A percentile compares a stretch with the other conserved stretches of the same genome.
These are phyloP conservation scores for Sporisorium reilianum DNA, from an alignment of 1,284 basidiomycete species.

Conservation along the genomic window DNA sequence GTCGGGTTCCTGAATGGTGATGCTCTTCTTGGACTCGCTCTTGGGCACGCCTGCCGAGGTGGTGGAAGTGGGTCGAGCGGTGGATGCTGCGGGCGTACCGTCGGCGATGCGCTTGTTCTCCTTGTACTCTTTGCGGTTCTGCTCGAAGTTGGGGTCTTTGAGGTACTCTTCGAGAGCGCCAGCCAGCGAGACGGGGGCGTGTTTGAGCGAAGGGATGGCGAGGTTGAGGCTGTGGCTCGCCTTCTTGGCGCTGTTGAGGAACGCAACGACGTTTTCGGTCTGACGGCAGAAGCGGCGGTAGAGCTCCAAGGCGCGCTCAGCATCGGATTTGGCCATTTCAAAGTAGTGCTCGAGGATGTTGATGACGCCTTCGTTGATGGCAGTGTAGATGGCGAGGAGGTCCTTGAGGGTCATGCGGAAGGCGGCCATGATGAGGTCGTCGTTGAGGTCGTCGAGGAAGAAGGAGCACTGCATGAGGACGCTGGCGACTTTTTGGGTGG, in stretches of 20 bases:
- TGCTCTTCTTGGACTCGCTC: constrained; percentile 51
- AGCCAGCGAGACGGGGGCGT: constrained; percentile 93
- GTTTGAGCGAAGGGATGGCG: constrained; percentile 91
- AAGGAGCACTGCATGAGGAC: constrained; percentile 90
- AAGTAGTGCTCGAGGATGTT: constrained; percentile 96
- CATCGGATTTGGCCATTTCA: constrained; percentile 95
- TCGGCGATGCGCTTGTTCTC: constrained; percentile 84
- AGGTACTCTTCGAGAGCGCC: constrained; percentile 95
- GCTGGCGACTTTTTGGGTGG: constrained; percentile 90
- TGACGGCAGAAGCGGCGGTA: constrained; percentile 96
- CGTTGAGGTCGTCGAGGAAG: constrained; percentile 91
- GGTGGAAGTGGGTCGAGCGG: constrained; percentile 19
- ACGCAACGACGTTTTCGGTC: constrained; percentile 93
- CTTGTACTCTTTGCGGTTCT: constrained; percentile 91
- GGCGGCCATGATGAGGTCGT: constrained; percentile 89
- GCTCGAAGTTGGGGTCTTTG: constrained; percentile 92
- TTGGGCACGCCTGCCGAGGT: constrained; percentile 29
- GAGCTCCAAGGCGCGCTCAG: constrained; percentile 83
- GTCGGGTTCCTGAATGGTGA: constrained; percentile 56
- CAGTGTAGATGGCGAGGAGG: constrained; percentile 92
- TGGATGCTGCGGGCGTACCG: constrained; percentile 66
- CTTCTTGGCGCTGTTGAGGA: constrained; percentile 90
- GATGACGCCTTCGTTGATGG: constrained; percentile 97
- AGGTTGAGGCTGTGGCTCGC: constrained; percentile 92
- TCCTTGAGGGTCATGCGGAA: constrained; percentile 97